phyloP scores from a whole-genome alignment of 768 basidiomycete species.

The Termitomyces sp. region DNA sequence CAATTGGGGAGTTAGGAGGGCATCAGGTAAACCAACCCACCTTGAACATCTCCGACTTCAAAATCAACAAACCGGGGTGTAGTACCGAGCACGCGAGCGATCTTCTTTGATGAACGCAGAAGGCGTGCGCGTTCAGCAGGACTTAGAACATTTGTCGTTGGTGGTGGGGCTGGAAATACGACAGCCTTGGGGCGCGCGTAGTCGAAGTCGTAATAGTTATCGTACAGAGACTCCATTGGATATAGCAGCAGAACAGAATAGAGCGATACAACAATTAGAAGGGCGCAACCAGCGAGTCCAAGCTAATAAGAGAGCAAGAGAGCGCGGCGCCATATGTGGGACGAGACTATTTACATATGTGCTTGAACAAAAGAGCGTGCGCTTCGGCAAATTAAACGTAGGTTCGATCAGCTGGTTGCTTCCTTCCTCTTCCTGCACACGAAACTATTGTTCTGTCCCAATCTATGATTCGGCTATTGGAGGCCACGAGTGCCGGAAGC shows the following conservation, averaged over 20 bases:
- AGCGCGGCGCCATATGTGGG: background rate
- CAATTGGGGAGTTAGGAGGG: background rate
- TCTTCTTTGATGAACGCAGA: conserved; percentile 52
- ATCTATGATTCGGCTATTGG: background rate
- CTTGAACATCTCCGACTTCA: conserved; percentile 3
- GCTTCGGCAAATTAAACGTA: background rate
- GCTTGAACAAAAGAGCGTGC: conserved; percentile 1
- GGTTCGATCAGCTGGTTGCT: conserved; percentile 5
- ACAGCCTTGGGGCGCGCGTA: conserved; percentile 10
- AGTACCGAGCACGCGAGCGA: conserved; percentile 51
- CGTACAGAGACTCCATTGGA: conserved; percentile 1
- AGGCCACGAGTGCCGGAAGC: background rate
- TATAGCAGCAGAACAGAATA: background rate
- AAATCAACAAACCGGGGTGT: conserved; percentile 53
- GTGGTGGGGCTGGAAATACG: conserved; percentile 44
- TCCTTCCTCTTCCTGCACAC: background rate
- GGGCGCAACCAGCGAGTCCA: conserved; percentile 5
- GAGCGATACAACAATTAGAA: background rate
- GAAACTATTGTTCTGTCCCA: conserved; percentile 6
- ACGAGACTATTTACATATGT: conserved; percentile 3
- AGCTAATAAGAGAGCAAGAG: background rate
- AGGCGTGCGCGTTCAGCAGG: conserved; percentile 48
- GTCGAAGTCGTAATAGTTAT: background rate
- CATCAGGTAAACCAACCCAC: conserved; percentile 14
- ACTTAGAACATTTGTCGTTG: conserved; percentile 52